Conservation (phyloP, 2,329 filamentous ascomycete genomes). For the Alternaria ventricosa region DNA sequence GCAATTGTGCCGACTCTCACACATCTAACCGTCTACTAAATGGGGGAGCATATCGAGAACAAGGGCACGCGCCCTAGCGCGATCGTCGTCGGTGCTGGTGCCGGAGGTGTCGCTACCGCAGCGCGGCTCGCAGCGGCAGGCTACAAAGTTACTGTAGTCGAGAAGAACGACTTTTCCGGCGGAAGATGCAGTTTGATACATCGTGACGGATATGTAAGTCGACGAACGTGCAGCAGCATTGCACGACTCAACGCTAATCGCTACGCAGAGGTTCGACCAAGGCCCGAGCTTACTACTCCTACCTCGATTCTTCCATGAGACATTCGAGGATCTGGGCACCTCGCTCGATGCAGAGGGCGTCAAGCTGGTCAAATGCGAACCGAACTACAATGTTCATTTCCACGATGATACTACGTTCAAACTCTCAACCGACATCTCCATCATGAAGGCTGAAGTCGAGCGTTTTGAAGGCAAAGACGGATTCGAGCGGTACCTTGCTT, state of each 20-base stretch:
- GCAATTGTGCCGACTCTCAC: not conserved
- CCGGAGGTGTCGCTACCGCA: slow-evolving; percentile 73
- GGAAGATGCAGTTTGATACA: slow-evolving; percentile 73
- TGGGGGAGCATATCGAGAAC: slow-evolving; percentile 15
- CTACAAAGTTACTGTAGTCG: slow-evolving; percentile 75
- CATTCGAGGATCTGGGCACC: slow-evolving; percentile 72
- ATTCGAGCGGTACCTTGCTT: slow-evolving; percentile 71
- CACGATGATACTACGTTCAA: slow-evolving; percentile 69
- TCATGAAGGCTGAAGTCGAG: slow-evolving; percentile 75
- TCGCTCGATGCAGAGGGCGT: slow-evolving; percentile 70
- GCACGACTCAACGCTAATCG: not conserved
- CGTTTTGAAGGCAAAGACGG: slow-evolving; percentile 75
- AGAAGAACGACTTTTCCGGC: slow-evolving; percentile 76
- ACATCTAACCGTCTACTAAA: slow-evolving; percentile 2
- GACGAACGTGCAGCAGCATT: not conserved
- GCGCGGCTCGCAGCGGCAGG: slow-evolving; percentile 74
- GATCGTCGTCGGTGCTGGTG: slow-evolving; percentile 66
- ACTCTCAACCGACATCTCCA: slow-evolving; percentile 70
- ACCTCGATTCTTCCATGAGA: slow-evolving; percentile 72
- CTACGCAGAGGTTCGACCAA: slow-evolving; percentile 70
- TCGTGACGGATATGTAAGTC: slow-evolving; percentile 61
- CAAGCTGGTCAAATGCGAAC: slow-evolving; percentile 72
- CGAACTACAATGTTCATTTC: slow-evolving; percentile 79
- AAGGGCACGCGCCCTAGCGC: slow-evolving; percentile 28
- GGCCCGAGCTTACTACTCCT: slow-evolving; percentile 76